Base-by-base conservation (phyloP, 495 filamentous ascomycete genomes). In the Acidomyces sp. region DNA sequence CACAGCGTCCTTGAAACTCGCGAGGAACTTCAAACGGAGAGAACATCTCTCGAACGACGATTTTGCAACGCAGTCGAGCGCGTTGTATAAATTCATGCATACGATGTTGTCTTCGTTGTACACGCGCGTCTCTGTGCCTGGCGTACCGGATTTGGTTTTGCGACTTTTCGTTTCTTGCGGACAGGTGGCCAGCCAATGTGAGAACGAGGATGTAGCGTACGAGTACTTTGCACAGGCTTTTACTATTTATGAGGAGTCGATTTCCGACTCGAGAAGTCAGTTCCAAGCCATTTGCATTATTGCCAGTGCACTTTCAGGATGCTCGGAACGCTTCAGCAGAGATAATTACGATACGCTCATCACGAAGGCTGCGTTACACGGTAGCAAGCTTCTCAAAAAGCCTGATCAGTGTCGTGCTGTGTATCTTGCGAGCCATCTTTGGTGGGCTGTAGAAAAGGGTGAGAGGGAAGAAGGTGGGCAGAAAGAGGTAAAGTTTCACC, bases 341-440 rank as follows among this genome's bases (percentile, higher is more conserved):
- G 90, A 97, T 65, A 96, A 96, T 52, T 97, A 96, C 56, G 90
- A 97, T 59, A 96, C 90, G 3, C 68, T 97, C 18, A 97, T 97
- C 51, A 97, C 90, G 12, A 97, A 97, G 64, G 86, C 82, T 45
- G 92, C 90, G 5, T 70, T 94, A 37, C 92, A 97, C 57, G 92
- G 88, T 13, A 95, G 87, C 62, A 96, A 96, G 59, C 69, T 97
- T 37, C 71, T 97, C 47, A 92, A 95, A 65, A 97, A 96, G 63
- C 90, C 90, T 4, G 90, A 97, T 52, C 90, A 97, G 57, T 97
- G 90, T 58, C 73, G 90, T 13, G 92, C 92, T 1, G 90, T 97
- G 7, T 97, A 95, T 52, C 64, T 95, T 44, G 90, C 92, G 12
- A 92, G 83, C 53, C 90, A 97, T 57, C 65, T 97, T 30, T 97